phyloP scores from a whole-genome alignment of 805 yeast species.

The Zygosaccharomyces rouxii region DNA sequence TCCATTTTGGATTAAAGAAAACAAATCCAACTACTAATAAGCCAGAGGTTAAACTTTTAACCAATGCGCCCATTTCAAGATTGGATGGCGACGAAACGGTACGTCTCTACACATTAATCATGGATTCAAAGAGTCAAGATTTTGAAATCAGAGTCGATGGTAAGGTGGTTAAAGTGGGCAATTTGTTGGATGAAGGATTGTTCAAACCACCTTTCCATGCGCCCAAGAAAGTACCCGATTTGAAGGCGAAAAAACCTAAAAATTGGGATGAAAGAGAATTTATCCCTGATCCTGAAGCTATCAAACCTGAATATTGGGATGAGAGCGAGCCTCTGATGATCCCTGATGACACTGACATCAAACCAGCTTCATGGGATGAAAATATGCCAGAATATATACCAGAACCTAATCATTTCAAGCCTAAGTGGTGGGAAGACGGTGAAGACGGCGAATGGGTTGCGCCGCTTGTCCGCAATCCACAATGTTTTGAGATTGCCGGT shows the following conservation, averaged over 20 bases:
- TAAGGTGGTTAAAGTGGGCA: slow-evolving; percentile 64
- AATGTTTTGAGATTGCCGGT: slow-evolving; percentile 56
- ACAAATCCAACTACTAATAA: slow-evolving; percentile 50
- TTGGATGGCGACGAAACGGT: slow-evolving; percentile 53
- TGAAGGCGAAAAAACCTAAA: slow-evolving; percentile 58
- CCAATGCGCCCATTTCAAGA: slow-evolving; percentile 54
- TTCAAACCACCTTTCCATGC: slow-evolving; percentile 68
- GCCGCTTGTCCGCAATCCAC: slow-evolving; percentile 68
- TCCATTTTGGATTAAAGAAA: slow-evolving; percentile 69
- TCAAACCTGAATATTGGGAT: slow-evolving; percentile 84
- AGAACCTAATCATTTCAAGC: slow-evolving; percentile 64
- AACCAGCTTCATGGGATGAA: slow-evolving; percentile 82
- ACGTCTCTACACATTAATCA: slow-evolving; percentile 70
- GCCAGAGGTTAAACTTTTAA: slow-evolving; percentile 65
- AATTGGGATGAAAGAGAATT: slow-evolving; percentile 73
- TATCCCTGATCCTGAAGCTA: slow-evolving; percentile 65
- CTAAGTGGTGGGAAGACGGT: slow-evolving; percentile 83
- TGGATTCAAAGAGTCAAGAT: slow-evolving; percentile 53
- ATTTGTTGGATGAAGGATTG: slow-evolving; percentile 48
- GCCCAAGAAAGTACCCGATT: slow-evolving; percentile 57
- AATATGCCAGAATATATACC: slow-evolving; percentile 50
- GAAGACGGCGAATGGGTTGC: slow-evolving; percentile 85
- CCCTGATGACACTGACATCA: slow-evolving; percentile 59
- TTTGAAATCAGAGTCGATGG: slow-evolving; percentile 85
- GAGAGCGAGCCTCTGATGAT: slow-evolving; percentile 60